Evolutionary conservation across 805 yeast species (phyloP).

Genomic region (Candida succiphila): DNA sequence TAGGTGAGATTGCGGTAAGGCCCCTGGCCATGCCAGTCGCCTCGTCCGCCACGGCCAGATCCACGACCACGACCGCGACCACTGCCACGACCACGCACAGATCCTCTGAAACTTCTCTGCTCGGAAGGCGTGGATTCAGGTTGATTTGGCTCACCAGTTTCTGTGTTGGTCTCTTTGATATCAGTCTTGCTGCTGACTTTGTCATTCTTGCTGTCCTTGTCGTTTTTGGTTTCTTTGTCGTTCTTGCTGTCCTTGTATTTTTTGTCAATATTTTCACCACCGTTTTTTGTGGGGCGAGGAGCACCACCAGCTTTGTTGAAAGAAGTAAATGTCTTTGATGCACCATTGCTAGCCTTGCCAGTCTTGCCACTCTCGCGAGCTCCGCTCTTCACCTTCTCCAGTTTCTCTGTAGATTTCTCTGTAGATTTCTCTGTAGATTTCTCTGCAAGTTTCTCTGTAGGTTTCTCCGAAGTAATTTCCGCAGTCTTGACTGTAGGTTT

Average conservation of each 20-base stretch:
- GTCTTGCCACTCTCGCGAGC: too few relatives aligned
- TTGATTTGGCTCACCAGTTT: not conserved
- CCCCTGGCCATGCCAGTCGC: not conserved
- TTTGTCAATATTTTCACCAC: too few relatives aligned
- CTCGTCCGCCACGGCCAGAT: not conserved
- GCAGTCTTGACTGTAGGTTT: not conserved
- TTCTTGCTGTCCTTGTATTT: too few relatives aligned
- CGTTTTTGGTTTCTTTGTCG: too few relatives aligned
- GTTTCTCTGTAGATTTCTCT: not conserved
- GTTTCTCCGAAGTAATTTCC: not conserved
- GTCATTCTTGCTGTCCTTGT: slow-evolving; percentile 3
- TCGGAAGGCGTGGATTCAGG: not conserved
- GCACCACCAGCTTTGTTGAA: too few relatives aligned
- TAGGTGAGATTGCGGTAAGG: slow-evolving; percentile 3
- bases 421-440: not conserved
- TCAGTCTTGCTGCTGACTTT: not conserved
- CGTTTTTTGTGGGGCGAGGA: too few relatives aligned
- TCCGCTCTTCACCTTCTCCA: not conserved
- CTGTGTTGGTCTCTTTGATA: slow-evolving; percentile 1
- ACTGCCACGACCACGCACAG: slow-evolving; percentile 6
- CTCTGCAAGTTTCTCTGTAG: not conserved
- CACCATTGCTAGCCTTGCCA: too few relatives aligned
- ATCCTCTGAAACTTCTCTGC: not conserved
- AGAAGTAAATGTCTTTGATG: too few relatives aligned
- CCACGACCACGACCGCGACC: slow-evolving; percentile 7